These are phyloP conservation scores for Candolleomyces aberdarensis DNA, from an alignment of 768 basidiomycete species.

Conservation along the genomic window DNA sequence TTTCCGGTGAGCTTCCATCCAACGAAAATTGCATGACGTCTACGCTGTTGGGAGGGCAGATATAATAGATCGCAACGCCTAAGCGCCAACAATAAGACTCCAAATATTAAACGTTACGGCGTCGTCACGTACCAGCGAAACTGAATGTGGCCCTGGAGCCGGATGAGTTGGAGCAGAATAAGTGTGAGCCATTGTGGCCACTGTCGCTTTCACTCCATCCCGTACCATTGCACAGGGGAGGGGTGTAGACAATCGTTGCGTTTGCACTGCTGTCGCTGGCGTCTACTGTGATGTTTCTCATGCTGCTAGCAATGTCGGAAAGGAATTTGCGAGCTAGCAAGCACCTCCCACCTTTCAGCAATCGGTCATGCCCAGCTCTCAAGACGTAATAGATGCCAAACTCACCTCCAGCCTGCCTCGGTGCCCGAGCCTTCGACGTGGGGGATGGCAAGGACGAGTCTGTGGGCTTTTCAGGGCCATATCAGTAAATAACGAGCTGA, in stretches of 20 bases:
- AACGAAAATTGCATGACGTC: not conserved
- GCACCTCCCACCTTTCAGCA: too few relatives aligned
- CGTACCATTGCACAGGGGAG: not conserved
- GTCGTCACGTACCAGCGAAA: not conserved
- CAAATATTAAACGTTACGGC: not conserved
- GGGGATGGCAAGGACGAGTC: too few relatives aligned
- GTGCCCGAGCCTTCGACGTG: too few relatives aligned
- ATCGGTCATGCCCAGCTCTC: too few relatives aligned
- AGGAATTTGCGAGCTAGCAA: too few relatives aligned
- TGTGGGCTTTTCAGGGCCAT: not conserved
- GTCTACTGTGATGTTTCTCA: conserved; percentile 1
- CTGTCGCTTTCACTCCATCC: not conserved
- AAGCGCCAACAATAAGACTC: not conserved
- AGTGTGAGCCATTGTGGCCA: not conserved
- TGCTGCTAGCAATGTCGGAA: not conserved
- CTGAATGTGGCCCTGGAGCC: not conserved
- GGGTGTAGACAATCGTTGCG: not conserved
- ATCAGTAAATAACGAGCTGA: not conserved
- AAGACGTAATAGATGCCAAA: too few relatives aligned
- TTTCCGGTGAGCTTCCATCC: not conserved
- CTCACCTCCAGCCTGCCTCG: too few relatives aligned
- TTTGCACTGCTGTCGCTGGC: not conserved
- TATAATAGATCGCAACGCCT: not conserved
- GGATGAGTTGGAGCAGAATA: not conserved
- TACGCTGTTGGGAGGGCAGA: not conserved